Base-by-base conservation (phyloP, 371 early-diverging fungal genomes). In the Mortierella sp. region DNA sequence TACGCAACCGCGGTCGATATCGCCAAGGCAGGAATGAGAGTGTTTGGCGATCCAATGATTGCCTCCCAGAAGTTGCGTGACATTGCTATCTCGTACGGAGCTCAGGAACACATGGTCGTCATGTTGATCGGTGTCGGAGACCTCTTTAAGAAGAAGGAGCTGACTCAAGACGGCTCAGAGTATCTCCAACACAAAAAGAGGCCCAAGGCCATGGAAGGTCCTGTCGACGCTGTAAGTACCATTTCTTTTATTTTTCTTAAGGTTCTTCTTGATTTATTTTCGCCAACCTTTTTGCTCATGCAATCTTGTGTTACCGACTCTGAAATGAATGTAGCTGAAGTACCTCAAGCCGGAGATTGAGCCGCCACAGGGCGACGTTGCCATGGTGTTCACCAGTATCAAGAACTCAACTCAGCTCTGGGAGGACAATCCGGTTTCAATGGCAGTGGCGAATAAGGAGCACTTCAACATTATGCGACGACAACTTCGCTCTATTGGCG, bases 321-420 rank as follows among this genome's bases (percentile, higher is more conserved):
- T 16, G 19, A n/a, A 4, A n/a, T 64, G 16, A 5, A 54, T 64
- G 16, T 31, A 90, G 34, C 88, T 95, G 55, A 93, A 94, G 6
- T 89, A 95, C 19, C 85, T 95, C 54, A 93, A 93, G 57, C 89
- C 92, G 34, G 96, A 97, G 83, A 94, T 97, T 24, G 93, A 94
- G 19, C 96, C 98, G 21, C 98, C 98, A 0, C 91, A 92, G 0
- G 97, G 97, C 37, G 92, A 94, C 77, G 92, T 98, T 8, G 96
- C 96, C 0, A 89, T 98, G 72, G 97, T 98, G 19, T 98, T 98
- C 86, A 98, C 99, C 0, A 98, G 98, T 87, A 97, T 98, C 86
- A 97, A 97, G 80, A 96, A 96, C 88, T 98, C 98, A 10, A 98
- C 99, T 0, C 89, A 92, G 6, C 91, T 97, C 21, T 98, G 98